These are phyloP conservation scores for Phlyctochytrium arcticum DNA, from an alignment of 192 early-diverging fungal species.

Conservation along the genomic window DNA sequence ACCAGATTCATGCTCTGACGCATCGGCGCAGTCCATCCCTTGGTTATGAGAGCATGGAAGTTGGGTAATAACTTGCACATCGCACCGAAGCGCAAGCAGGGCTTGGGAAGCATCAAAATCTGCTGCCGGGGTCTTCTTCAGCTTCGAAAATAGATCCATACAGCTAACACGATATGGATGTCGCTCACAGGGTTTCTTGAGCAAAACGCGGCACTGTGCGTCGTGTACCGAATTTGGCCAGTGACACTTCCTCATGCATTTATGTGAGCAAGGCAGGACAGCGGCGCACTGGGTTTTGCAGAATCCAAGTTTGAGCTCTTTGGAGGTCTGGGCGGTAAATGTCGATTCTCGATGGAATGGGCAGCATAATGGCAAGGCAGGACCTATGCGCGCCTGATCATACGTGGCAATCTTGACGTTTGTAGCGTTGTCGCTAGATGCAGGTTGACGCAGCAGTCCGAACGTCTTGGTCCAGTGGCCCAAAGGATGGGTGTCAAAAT, in stretches of 20 bases:
- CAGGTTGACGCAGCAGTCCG: constrained; percentile 8
- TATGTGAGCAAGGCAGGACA: constrained; percentile 15
- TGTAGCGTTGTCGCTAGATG: constrained; percentile 9
- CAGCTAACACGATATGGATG: constrained; percentile 17
- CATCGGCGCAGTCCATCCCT: constrained; percentile 18
- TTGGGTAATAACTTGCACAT: constrained; percentile 4
- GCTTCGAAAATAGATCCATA: not conserved
- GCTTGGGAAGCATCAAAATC: not conserved
- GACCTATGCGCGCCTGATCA: constrained; percentile 7
- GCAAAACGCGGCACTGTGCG: not conserved
- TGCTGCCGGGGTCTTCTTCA: not conserved
- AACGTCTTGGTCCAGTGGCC: constrained; percentile 30
- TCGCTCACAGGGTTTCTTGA: constrained; percentile 6
- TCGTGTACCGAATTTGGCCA: constrained; percentile 18
- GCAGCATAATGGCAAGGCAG: constrained; percentile 14
- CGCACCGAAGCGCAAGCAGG: not conserved
- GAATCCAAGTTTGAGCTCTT: constrained; percentile 12
- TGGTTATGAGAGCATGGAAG: constrained; percentile 23
- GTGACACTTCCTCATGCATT: constrained; percentile 18
- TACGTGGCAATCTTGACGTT: not conserved
- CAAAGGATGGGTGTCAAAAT: constrained; percentile 24
- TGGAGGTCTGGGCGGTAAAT: not conserved
- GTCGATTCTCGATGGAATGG: constrained; percentile 17
- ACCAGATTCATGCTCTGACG: not conserved
- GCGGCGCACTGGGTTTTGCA: constrained; percentile 23